Evolutionary conservation across 1,284 basidiomycete species (phyloP), one percentile per base, ranked within the genome.

Genomic region (Trichosporon ovoides): DNA sequence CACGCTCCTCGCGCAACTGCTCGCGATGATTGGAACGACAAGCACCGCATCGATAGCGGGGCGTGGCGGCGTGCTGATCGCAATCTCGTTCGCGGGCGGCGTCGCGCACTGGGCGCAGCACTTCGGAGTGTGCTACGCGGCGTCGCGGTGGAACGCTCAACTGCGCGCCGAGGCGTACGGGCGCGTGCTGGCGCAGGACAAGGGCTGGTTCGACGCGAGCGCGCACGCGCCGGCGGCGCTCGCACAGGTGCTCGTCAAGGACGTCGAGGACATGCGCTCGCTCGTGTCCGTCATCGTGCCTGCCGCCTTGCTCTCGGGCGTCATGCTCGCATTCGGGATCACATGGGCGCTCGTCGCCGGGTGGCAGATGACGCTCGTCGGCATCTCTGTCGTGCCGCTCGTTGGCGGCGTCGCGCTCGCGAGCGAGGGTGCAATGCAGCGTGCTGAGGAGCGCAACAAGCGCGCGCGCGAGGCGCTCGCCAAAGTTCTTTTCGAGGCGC

Each of bases 281-380:
- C 80, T 98, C 36, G 81, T 98, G 58, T 82, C 87, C 2, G 82
- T 86, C 6, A 85, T 95, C 37, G 76, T 90, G 52, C 84, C 85
- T 0, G 88, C 94, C 71, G 79, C 80, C 11, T 69, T 86, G 31
- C 87, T 92, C 9, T 87, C 95, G 12, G 58, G 79, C 2, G 80
- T 88, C 7, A 96, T 98, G 91, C 81, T 97, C 50, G 73, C 80
- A 1, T 80, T 94, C 12, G 92, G 91, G 3, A 77, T 97, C 16
- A 73, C 88, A 11, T 98, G 94, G 94, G 91, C 95, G 0, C 80
- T 97, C 70, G 83, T 83, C 0, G 79, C 83, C 28, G 92, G 91
- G 0, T 98, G 95, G 95, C 86, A 96, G 77, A 81, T 98, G 59
- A 96, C 94, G 0, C 83, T 98, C 18, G 89, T 91, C 1, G 95